Base-by-base conservation (phyloP, 371 early-diverging fungal species). In the Mortierella sp. region DNA sequence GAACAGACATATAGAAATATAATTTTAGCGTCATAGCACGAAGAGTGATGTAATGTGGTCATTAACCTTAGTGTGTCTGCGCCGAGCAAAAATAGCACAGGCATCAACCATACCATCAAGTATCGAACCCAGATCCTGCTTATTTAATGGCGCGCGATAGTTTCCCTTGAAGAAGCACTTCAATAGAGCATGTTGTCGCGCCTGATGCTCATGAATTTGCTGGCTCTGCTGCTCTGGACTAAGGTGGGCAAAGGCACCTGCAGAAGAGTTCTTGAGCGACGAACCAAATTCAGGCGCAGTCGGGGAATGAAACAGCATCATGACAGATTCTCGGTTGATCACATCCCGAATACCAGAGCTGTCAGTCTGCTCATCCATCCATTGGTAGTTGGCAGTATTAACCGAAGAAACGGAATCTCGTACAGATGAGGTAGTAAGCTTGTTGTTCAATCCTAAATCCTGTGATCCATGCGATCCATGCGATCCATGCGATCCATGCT, bases 131-230 rank as follows among this genome's bases (percentile, higher is more conserved):
- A 81, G 64, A 4, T 65, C 65, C 32, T 67, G 59, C 22, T 68
- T 68, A 62, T 73, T 66, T 22, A 75, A 30, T 6, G 81, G 81
- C 1, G 81, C 81, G 14, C 52, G 66, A 22, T 81, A 81, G 61
- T 72, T 75, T 73, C 76, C 76, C 40, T 62, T 72, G 70, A 81
- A 72, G 30, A 75, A 72, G 57, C 66, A 72, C 63, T 81, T 81
- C 3, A 81, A 57, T 35, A 75, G 28, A 3, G 76, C 68, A 72
- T 81, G 75, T 35, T 81, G 81, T 22, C 65, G 72, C 5, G 64
- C 61, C 16, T 75, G 76, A 26, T 81, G 76, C 22, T 81, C 73
- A 47, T 40, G 52, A 24, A 45, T 51, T 24, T 72, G 76, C 60
- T 72, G 69, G n/a, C 62, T 54, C 62, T 72, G 57, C 45, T 70